phyloP scores from a whole-genome alignment of 805 yeast species.

The Millerozyma acaciae region DNA sequence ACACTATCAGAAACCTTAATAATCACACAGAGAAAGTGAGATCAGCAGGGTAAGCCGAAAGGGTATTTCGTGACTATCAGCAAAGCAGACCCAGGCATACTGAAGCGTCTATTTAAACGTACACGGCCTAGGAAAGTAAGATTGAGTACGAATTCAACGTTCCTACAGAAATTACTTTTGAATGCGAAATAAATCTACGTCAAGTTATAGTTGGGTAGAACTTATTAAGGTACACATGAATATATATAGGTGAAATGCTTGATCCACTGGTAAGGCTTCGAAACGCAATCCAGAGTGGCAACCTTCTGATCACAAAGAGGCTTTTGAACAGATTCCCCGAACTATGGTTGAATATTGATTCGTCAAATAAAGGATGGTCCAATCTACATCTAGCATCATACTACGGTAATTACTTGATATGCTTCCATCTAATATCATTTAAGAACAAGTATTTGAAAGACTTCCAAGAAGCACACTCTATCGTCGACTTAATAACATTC shows the following conservation, averaged over 20 bases:
- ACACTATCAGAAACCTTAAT: too few species aligned
- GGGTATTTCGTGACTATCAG: too few species aligned
- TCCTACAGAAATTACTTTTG: too few species aligned
- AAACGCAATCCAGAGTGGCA: slow-evolving; percentile 36
- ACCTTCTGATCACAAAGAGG: slow-evolving; percentile 36
- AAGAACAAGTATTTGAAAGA: slow-evolving; percentile 19
- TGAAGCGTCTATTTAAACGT: too few species aligned
- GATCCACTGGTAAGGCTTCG: slow-evolving; percentile 37
- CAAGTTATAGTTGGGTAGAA: too few species aligned
- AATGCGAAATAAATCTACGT: too few species aligned
- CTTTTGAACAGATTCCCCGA: slow-evolving; percentile 37
- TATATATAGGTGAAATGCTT: slow-evolving; percentile 28
- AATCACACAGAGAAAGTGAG: too few species aligned
- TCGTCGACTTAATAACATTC: slow-evolving; percentile 33
- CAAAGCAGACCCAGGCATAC: too few species aligned
- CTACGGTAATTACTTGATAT: slow-evolving; percentile 39
- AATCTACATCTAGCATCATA: slow-evolving; percentile 41
- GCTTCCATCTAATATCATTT: slow-evolving; percentile 36
- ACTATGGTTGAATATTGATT: slow-evolving; percentile 40
- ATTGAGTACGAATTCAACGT: too few species aligned
- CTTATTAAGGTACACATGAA: too few species aligned
- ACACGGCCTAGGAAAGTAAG: too few species aligned
- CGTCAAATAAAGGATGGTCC: slow-evolving; percentile 34
- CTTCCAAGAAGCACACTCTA: slow-evolving; percentile 10
- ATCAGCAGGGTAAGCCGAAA: too few species aligned